A percentile compares a stretch with the other conserved stretches of the same genome.
These are phyloP conservation scores for Cryptococcus maquisensis DNA, from an alignment of 1,284 basidiomycete species.

Conservation along the genomic window DNA sequence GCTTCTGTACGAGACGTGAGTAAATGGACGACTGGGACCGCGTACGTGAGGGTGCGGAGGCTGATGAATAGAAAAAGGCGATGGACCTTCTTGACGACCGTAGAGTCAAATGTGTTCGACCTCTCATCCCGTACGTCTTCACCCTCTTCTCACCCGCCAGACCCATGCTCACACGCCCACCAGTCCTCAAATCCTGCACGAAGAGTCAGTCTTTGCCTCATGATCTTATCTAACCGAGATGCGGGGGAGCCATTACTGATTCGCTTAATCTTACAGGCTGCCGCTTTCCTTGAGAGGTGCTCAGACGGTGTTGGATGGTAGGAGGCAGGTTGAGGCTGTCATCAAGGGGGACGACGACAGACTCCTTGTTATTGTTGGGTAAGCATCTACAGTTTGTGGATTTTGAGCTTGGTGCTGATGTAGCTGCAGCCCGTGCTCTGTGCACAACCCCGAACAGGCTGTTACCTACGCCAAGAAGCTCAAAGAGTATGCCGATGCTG, in stretches of 20 bases:
- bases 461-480: conserved; percentile 77
- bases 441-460: conserved; percentile 80
- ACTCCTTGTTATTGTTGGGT: conserved; percentile 82
- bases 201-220: conserved; percentile 56
- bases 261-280: conserved; percentile 22
- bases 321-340: conserved; percentile 69
- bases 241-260: not conserved
- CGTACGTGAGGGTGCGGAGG: too few relatives aligned
- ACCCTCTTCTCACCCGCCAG: conserved; percentile 2
- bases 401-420: not conserved
- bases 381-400: conserved; percentile 31
- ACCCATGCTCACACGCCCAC: conserved; percentile 2
- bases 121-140: conserved; percentile 64
- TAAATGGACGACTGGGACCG: not conserved
- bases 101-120: conserved; percentile 76
- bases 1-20: conserved; percentile 31
- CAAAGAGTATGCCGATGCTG: conserved; percentile 70
- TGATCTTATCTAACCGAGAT: not conserved
- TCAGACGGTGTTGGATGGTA: conserved; percentile 72
- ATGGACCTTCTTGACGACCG: conserved; percentile 77
- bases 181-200: conserved; percentile 78
- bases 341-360: conserved; percentile 82
- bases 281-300: conserved; percentile 47
- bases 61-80: conserved; percentile 48
- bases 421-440: conserved; percentile 73